A percentile compares a stretch with the other conserved stretches of the same genome.
These are phyloP conservation scores for Kodamaea derodonti DNA, from an alignment of 1,139 yeast genomes.

Conservation along the genomic window DNA sequence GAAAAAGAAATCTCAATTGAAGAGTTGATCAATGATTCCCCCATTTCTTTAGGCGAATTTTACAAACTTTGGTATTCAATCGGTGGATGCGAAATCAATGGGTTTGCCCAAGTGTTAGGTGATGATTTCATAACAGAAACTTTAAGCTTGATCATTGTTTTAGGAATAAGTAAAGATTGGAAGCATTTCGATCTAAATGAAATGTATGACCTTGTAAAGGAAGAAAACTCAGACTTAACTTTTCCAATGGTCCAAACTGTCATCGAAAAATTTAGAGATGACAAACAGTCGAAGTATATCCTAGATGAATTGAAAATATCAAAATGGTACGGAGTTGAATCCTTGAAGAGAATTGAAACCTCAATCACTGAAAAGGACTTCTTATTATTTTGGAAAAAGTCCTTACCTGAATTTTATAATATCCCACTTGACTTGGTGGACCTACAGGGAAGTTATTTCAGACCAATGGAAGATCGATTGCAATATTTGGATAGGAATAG, in stretches of 20 bases:
- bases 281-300: slow-evolving; percentile 18
- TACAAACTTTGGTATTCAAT: slow-evolving; percentile 44
- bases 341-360: slow-evolving; percentile 35
- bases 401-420: slow-evolving; percentile 61
- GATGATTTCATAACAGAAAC: slow-evolving; percentile 23
- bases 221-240: slow-evolving; percentile 15
- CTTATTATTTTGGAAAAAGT: slow-evolving; percentile 58
- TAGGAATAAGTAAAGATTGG: slow-evolving; percentile 43
- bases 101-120: slow-evolving; percentile 26
- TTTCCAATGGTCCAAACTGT: slow-evolving; percentile 42
- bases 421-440: slow-evolving; percentile 50
- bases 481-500: slow-evolving; percentile 47
- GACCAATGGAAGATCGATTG: slow-evolving; percentile 43
- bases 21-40: slow-evolving; percentile 42
- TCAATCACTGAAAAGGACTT: slow-evolving; percentile 44
- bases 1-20: slow-evolving; percentile 20
- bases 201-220: slow-evolving; percentile 16
- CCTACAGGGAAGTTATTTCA: slow-evolving; percentile 53
- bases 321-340: slow-evolving; percentile 57
- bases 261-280: slow-evolving; percentile 36
- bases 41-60: slow-evolving; percentile 58
- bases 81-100: slow-evolving; percentile 55
- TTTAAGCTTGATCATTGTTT: slow-evolving; percentile 44
- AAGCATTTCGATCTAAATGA: slow-evolving; percentile 21
- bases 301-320: slow-evolving; percentile 43